Base-by-base conservation (phyloP, 768 basidiomycete genomes). In the Mycena haematopus region DNA sequence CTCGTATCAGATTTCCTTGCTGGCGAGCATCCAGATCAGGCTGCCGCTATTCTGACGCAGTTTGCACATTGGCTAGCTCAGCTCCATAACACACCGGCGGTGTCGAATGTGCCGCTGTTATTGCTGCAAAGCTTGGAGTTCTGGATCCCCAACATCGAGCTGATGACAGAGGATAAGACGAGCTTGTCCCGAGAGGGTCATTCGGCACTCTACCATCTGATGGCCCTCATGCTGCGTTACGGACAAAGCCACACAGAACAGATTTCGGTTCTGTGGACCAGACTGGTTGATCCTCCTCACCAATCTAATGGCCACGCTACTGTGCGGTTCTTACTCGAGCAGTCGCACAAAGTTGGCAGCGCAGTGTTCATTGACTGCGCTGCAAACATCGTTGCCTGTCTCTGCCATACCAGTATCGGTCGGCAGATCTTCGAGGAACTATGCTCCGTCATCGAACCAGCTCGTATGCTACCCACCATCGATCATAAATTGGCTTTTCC, bases 341-440 rank as follows among this genome's bases (percentile, higher is more conserved):
- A 96, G 69, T 91, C 93, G 1, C 87, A 90, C 65, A 91, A 90
- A 73, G 88, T 95, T 45, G 89, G 91, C 40, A 94, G 86, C 65
- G 81, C 84, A 6, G 83, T 86, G 17, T 96, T 93, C 74, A 84
- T 96, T 61, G 80, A 80, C 46, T 92, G 92, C 69, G 91, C 92
- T 1, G 86, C 90, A 46, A 89, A 89, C 65, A 86, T 96, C 55
- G 84, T 96, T 22, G 90, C 93, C 0, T 95, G 88, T 67, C 81
- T 98, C 8, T 92, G 92, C 55, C 89, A 91, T 59, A 91, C 91
- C 25, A 79, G 81, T 17, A 83, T 88, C 17, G 93, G 92, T 4
- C 80, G 84, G 7, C 80, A 88, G 56, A 83, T 94, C 35, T 91
- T 94, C 68, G 86, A 90, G 68, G 93, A 95, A 52, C 76, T 97